Base-by-base conservation (phyloP, 768 basidiomycete genomes). In the Lepiota venenata region DNA sequence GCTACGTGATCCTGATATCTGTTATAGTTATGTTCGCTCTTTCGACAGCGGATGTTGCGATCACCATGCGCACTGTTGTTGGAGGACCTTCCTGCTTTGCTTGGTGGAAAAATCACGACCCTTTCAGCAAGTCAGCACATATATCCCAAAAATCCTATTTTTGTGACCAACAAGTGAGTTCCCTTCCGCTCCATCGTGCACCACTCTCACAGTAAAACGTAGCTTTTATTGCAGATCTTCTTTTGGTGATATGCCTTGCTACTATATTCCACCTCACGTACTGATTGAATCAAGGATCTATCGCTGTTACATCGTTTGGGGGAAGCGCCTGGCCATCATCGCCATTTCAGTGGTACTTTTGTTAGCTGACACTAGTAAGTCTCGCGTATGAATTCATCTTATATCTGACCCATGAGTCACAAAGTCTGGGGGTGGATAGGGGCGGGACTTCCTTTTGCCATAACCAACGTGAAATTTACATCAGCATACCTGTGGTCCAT, bases 241-340 rank as follows among this genome's bases (percentile, higher is more conserved):
- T 50, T 35, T 40, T 27, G 40, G 18, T 42, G 22, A 47, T 32
- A 27, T 10, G 36, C 25, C 46, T 22, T 29, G 15, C 25, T 15
- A 47, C 15, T 47, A 25, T 47, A 18, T 46, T 18, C 11, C 15
- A 20, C 21, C 25, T 11, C 20, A 2, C 12, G 2, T 21, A 16
- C 15, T 35, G 2, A 14, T 14, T 25, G 39, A 39, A 15, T 9
- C 25, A 18, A 52, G n/a, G 37, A 44, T 70, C 35, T 72, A 73
- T 55, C 64, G 73, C 32, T 74, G 72, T 49, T 73, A 67, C 56
- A 64, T 71, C 15, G 66, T 73, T 37, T 73, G 73, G 73, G 66
- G 64, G 32, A 62, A 58, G 38, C 64, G 61, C 8, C 64, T 65
- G 53, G 57, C 56, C 35, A 57, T 72, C 20, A 59, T 67, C 10